Evolutionary conservation across 768 basidiomycete species (phyloP), one percentile per base, ranked within the genome.

Genomic region (Pulveroboletus sp.): DNA sequence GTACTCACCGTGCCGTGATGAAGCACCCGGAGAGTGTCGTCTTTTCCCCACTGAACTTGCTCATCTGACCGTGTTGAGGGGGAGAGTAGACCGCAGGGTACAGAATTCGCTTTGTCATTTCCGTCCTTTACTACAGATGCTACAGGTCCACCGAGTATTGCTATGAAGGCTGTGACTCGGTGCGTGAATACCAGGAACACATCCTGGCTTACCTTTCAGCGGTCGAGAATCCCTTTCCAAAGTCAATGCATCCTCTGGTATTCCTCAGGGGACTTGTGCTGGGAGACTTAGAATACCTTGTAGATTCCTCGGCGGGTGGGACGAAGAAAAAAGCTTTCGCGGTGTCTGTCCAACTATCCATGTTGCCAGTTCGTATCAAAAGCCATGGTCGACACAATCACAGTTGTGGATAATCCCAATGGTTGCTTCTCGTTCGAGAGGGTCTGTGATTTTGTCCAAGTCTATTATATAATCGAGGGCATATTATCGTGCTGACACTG

Each of bases 391-490:
- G 43, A 27, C 13, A n/a, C 61, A 78, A 33, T 60, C 57, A 90
- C 90, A 97, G 53, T 95, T 95, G 66, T 95, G 93, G 41, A 97
- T 94, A 48, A 94, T 95, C 2, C 93, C 93, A 17, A 94, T 88
- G 6, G 91, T 92, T 1, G 94, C 94, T 60, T 93, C 91, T 31
- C 88, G 80, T 69, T 97, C 90, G 8, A 91, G 72, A 39, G 91
- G 85, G 62, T 97, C 88, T 6, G 80, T 79, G 46, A 97, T 95
- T 4, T 78, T 67, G 63, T 97, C 94, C 20, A 97, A 70, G 65
- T 97, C 94, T 89, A 32, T 42, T n/a, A 40, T 23, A 12, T 21
- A 20, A 20, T 38, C 45, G 21, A 47, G 49, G 31, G 25, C 16
- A 2, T 7, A 2, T n/a, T n/a, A 34, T 31, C 21, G 5, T 9